A percentile compares a stretch with the other conserved stretches of the same genome.
These are phyloP conservation scores for Pleomassaria siparia DNA, from an alignment of 2,329 filamentous ascomycete genomes.

Conservation along the genomic window DNA sequence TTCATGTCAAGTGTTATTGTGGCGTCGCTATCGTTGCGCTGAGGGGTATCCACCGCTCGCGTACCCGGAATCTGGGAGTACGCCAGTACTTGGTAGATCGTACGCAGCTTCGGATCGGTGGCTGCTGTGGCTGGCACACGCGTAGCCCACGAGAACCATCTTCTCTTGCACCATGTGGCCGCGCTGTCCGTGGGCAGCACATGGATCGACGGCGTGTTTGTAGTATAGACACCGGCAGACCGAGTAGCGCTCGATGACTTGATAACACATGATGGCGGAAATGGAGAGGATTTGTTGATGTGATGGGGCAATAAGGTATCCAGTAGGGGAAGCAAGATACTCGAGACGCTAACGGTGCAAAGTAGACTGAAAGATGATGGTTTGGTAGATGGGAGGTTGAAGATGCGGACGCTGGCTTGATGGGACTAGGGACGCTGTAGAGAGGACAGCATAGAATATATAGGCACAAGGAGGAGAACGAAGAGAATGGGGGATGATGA, in stretches of 20 bases:
- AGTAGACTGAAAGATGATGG: conserved; percentile 14
- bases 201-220: conserved; percentile 82
- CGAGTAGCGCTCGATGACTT: conserved; percentile 81
- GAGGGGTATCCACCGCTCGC: conserved; percentile 26
- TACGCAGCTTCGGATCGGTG: conserved; percentile 26
- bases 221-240: conserved; percentile 88
- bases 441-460: conserved; percentile 35
- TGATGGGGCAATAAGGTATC: conserved; percentile 4
- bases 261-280: conserved; percentile 71
- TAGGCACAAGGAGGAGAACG: conserved; percentile 24
- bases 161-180: conserved; percentile 73
- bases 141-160: conserved; percentile 80
- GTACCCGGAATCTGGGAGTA: conserved; percentile 34
- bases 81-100: conserved; percentile 13
- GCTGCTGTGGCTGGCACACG: conserved; percentile 62
- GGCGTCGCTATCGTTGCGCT: conserved; percentile 9
- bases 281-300: not conserved
- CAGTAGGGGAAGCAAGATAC: conserved; percentile 8
- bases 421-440: conserved; percentile 16
- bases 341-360: conserved; percentile 15
- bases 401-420: conserved; percentile 14
- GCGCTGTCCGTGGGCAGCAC: conserved; percentile 70
- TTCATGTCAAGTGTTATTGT: conserved; percentile 2
- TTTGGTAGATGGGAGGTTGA: conserved; percentile 7
- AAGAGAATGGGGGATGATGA: conserved; percentile 16